These are phyloP conservation scores for Corchorus capsularis DNA, from an alignment of 345 rosid species.

Conservation along the genomic window DNA sequence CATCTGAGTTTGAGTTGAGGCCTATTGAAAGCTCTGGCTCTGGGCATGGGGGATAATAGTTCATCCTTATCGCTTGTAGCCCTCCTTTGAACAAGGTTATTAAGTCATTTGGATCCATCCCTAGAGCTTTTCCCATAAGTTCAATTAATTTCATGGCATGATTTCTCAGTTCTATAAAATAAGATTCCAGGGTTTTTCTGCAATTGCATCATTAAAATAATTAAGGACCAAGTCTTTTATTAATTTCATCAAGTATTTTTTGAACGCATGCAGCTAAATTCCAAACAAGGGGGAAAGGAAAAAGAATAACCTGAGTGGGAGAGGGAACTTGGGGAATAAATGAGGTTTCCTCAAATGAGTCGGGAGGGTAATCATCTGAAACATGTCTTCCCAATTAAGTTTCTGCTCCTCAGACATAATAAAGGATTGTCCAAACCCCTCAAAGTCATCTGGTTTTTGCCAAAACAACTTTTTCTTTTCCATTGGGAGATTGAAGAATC, in stretches of 20 bases:
- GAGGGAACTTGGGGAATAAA: slow-evolving; percentile 41
- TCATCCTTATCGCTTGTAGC: slow-evolving; percentile 49
- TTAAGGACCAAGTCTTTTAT: background rate
- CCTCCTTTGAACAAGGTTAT: slow-evolving; percentile 36
- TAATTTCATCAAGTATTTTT: background rate
- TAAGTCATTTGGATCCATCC: slow-evolving; percentile 52
- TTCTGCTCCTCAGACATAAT: slow-evolving; percentile 37
- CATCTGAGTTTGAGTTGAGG: slow-evolving; percentile 52
- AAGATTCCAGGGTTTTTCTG: slow-evolving; percentile 54
- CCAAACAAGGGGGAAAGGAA: background rate
- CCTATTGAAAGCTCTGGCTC: slow-evolving; percentile 50
- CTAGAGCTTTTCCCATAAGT: slow-evolving; percentile 42
- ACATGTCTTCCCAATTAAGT: slow-evolving; percentile 41
- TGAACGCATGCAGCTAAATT: background rate
- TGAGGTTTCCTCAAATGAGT: slow-evolving; percentile 30
- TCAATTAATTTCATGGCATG: slow-evolving; percentile 39
- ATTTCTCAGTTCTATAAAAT: slow-evolving; percentile 37
- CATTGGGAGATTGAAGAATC: slow-evolving; percentile 35
- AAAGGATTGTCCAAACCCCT: slow-evolving; percentile 38
- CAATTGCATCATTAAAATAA: background rate
- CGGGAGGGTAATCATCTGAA: slow-evolving; percentile 29
- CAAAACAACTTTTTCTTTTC: slow-evolving; percentile 36
- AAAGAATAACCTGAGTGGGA: slow-evolving; percentile 30
- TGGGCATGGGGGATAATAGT: slow-evolving; percentile 69
- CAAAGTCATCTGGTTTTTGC: slow-evolving; percentile 28